Evolutionary conservation across 2,329 filamentous ascomycete species (phyloP), one percentile per base, ranked within the genome.

Genomic region (Fusarium staphyleae): DNA sequence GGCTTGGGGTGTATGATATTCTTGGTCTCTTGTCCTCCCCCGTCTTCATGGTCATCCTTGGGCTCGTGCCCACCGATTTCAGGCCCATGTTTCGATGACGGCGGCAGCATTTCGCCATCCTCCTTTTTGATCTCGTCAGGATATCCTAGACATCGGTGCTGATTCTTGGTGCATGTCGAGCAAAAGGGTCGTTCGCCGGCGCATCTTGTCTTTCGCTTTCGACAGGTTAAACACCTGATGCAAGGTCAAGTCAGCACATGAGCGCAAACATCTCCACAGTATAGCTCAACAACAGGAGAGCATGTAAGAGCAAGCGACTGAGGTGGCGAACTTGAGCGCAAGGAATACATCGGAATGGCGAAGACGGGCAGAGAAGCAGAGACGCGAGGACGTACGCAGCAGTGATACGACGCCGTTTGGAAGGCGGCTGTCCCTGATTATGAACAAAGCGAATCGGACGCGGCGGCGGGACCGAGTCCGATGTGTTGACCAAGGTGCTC

Each of bases 361-460:
- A 24, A 8, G 22, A 9, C 22, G 9, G 35, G 24, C 22, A 30
- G 9, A n/a, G 30, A 26, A 35, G 24, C n/a, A 13, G 32, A 36
- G 19, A 30, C 16, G 36, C 46, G 50, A 52, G 15, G 47, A 81
- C 86, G 74, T 80, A 90, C 85, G 90, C 90, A 67, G 89, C 87
- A 75, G 87, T 91, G 68, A 93, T 90, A 66, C 90, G 82, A 69
- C 90, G 83, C 66, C 89, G 81, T 74, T 93, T 93, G 19, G 88
- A 87, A 57, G 90, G 89, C 41, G 90, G 90, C 62, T 90, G 88
- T 57, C 90, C 89, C 74, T 92, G 88, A 67, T 87, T 91, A 61
- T 91, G 89, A 65, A 93, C 89, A 72, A 93, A 93, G 65, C 89
- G 87, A 63, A 91, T 90, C 70, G 83, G 81, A 72, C 83, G 85